Conservation (phyloP, 345 rosid species). For the Brassica carinata region DNA sequence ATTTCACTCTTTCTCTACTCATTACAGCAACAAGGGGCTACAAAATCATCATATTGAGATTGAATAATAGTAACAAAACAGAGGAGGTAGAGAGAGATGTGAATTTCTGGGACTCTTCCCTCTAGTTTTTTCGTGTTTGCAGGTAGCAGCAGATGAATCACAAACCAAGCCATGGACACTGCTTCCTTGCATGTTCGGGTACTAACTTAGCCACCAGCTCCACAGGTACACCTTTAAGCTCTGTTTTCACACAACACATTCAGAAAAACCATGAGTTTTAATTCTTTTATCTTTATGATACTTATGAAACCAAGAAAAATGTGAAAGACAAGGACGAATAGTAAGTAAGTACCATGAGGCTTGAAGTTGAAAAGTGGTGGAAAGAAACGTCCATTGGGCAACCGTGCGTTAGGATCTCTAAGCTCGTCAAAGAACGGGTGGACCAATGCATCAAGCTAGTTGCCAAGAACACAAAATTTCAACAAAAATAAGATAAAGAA, state of each 20-base stretch:
- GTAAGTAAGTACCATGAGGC: conserved; percentile 63
- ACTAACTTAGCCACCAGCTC: conserved; percentile 48
- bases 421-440: conserved; percentile 98
- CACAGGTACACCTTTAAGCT: conserved; percentile 64
- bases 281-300: not conserved
- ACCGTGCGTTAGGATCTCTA: conserved; percentile 73
- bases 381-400: conserved; percentile 88
- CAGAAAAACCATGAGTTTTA: not conserved
- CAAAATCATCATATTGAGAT: conserved; percentile 21
- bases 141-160: conserved; percentile 32
- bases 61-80: conserved; percentile 6
- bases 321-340: not conserved
- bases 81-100: conserved; percentile 9
- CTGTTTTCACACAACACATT: conserved; percentile 46
- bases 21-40: conserved; percentile 23
- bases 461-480: conserved; percentile 14
- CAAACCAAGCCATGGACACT: conserved; percentile 47
- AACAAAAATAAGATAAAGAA: conserved; percentile 12
- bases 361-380: conserved; percentile 96
- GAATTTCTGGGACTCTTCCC: conserved; percentile 20
- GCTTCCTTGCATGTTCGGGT: conserved; percentile 55
- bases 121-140: conserved; percentile 33
- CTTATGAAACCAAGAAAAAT: too few species aligned
- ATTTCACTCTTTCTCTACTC: conserved; percentile 35
- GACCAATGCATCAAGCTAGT: conserved; percentile 75